Percentiles rank a stretch among this genome's conserved stretches.
Conservation (phyloP, 2,329 filamentous ascomycete species). For the Ophiostoma novo-ulmi region DNA sequence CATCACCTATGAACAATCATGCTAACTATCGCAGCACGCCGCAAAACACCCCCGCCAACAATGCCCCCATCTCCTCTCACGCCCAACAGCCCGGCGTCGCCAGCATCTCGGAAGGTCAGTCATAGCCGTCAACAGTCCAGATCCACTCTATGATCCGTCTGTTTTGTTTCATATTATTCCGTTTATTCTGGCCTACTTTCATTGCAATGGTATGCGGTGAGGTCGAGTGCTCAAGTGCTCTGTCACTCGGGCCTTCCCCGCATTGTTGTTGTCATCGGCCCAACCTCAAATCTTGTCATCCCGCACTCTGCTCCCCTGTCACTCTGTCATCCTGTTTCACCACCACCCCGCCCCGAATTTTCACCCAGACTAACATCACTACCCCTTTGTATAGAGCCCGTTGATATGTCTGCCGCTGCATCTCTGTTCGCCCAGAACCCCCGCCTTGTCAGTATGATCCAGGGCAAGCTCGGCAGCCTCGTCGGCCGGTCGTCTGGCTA, state of each 20-base stretch:
- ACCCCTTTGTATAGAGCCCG: conserved; percentile 51
- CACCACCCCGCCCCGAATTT: not conserved
- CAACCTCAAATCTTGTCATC: not conserved
- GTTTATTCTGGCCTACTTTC: not conserved
- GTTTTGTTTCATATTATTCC: not conserved
- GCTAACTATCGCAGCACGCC: conserved; percentile 64
- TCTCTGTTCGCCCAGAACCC: conserved; percentile 96
- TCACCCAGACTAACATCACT: not conserved
- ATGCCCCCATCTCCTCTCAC: conserved; percentile 95
- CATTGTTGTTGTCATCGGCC: not conserved
- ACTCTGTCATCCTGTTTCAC: not conserved
- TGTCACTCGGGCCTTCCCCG: not conserved
- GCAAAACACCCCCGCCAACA: conserved; percentile 93
- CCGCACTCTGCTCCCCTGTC: not conserved
- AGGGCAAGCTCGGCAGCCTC: conserved; percentile 88
- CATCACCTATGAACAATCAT: not conserved
- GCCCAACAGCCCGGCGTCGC: conserved; percentile 90
- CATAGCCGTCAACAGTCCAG: not conserved
- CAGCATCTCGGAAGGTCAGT: conserved; percentile 95
- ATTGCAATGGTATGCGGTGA: not conserved
- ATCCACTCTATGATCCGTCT: not conserved
- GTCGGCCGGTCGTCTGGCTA: conserved; percentile 96
- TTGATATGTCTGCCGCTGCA: conserved; percentile 80
- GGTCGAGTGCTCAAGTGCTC: not conserved
- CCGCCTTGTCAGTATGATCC: conserved; percentile 91